These are phyloP conservation scores for Lentinula detonsa DNA, from an alignment of 768 basidiomycete species.

Conservation along the genomic window DNA sequence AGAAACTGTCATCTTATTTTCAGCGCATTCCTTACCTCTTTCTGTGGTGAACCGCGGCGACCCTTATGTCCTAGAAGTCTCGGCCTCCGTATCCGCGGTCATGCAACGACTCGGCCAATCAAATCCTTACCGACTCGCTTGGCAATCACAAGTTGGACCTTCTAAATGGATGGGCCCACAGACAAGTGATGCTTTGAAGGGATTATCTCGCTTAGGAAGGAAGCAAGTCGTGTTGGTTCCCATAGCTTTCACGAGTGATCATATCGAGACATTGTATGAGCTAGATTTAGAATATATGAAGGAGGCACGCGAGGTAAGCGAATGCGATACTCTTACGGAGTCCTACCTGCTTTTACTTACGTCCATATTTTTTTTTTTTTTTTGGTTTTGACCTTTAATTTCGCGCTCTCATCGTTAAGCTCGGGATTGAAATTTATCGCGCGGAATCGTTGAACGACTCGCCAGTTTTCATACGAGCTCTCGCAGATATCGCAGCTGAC, in stretches of 20 bases:
- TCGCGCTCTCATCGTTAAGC: conserved; percentile 36
- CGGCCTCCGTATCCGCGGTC: conserved; percentile 87
- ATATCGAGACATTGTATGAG: conserved; percentile 98
- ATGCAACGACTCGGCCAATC: conserved; percentile 79
- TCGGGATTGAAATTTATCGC: conserved; percentile 84
- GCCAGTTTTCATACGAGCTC: conserved; percentile 90
- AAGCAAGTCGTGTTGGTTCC: conserved; percentile 83
- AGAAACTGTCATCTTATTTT: conserved; percentile 84
- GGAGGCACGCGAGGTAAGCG: conserved; percentile 84
- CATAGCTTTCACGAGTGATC: conserved; percentile 98
- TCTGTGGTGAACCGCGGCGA: conserved; percentile 98
- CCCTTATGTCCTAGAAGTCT: conserved; percentile 94
- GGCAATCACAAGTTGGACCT: conserved; percentile 98
- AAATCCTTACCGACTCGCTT: conserved; percentile 89
- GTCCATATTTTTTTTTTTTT: conserved; percentile 5
- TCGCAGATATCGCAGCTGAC: conserved; percentile 83
- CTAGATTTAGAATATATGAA: conserved; percentile 89
- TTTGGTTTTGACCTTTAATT: conserved; percentile 11
- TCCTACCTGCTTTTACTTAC: background rate
- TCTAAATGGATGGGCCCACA: conserved; percentile 99
- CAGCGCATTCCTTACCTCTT: conserved; percentile 96
- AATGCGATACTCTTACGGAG: background rate
- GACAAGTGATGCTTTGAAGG: conserved; percentile 87
- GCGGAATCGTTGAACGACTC: conserved; percentile 92
- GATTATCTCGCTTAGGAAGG: conserved; percentile 67